Conservation (phyloP, 1,284 basidiomycete genomes). For the Peniophora sp. region DNA sequence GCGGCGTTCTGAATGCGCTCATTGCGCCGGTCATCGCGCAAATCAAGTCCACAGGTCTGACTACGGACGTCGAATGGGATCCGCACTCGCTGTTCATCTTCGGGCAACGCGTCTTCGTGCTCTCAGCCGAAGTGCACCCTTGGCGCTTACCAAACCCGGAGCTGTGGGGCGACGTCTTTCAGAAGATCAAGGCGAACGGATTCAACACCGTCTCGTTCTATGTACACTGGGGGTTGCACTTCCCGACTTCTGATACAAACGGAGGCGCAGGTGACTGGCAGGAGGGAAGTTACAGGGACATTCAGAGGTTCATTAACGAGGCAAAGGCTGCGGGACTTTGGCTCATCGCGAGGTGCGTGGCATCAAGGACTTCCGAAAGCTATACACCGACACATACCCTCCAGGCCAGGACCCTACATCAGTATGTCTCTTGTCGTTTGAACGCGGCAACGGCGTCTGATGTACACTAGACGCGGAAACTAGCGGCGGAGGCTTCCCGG, state of each 20-base stretch:
- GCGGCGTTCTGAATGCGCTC: no score
- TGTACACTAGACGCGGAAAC: slow-evolving; percentile 35
- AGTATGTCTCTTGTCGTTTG: slow-evolving; percentile 22
- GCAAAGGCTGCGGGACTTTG: slow-evolving; percentile 44
- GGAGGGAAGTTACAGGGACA: slow-evolving; percentile 39
- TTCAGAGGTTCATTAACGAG: slow-evolving; percentile 44
- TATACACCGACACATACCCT: slow-evolving; percentile 1
- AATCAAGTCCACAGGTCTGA: slow-evolving; percentile 32
- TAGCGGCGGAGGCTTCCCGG: slow-evolving; percentile 50
- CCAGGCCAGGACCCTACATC: slow-evolving; percentile 44
- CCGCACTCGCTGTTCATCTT: slow-evolving; percentile 39
- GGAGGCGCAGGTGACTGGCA: slow-evolving; percentile 39
- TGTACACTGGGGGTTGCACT: slow-evolving; percentile 41
- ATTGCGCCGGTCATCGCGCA: neutral
- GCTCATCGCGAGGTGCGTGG: slow-evolving; percentile 37
- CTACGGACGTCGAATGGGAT: slow-evolving; percentile 45
- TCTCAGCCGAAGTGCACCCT: slow-evolving; percentile 42
- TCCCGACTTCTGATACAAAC: slow-evolving; percentile 37
- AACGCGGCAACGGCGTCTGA: neutral
- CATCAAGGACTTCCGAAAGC: neutral
- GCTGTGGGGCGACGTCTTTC: slow-evolving; percentile 48
- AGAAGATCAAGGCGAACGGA: slow-evolving; percentile 51
- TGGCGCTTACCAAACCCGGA: slow-evolving; percentile 41
- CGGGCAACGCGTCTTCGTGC: slow-evolving; percentile 41
- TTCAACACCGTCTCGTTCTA: slow-evolving; percentile 53